Conservation (phyloP, 768 basidiomycete species). For the Boletus reticuloceps region DNA sequence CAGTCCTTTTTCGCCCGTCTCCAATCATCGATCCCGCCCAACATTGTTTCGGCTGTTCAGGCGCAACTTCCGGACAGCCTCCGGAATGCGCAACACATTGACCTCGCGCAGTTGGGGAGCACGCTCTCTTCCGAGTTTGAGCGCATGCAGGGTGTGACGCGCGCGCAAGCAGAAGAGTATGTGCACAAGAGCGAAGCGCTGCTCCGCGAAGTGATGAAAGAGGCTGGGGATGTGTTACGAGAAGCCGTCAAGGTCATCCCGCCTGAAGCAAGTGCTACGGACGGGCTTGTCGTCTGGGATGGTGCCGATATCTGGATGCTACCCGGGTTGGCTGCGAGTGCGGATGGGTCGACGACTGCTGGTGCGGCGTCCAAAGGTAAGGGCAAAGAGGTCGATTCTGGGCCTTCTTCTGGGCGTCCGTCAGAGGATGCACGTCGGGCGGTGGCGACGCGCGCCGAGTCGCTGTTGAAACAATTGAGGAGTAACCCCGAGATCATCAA, state of each 20-base stretch:
- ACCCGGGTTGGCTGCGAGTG: slow-evolving; percentile 34
- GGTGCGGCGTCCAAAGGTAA: slow-evolving; percentile 31
- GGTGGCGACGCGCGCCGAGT: slow-evolving; percentile 74
- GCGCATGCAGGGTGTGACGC: slow-evolving; percentile 71
- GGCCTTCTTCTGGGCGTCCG: slow-evolving; percentile 25
- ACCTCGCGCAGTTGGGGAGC: slow-evolving; percentile 64
- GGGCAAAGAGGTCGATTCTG: slow-evolving; percentile 33
- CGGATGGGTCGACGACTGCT: slow-evolving; percentile 14
- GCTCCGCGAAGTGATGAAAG: slow-evolving; percentile 68
- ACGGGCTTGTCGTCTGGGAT: slow-evolving; percentile 63
- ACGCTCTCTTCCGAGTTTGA: slow-evolving; percentile 65
- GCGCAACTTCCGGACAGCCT: slow-evolving; percentile 65
- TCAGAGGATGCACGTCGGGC: slow-evolving; percentile 46
- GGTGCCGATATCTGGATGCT: slow-evolving; percentile 86
- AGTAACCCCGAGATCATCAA: slow-evolving; percentile 73
- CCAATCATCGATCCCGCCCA: slow-evolving; percentile 73
- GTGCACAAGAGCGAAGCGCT: slow-evolving; percentile 69
- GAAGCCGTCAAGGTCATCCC: slow-evolving; percentile 94
- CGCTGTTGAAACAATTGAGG: slow-evolving; percentile 67
- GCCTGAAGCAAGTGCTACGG: slow-evolving; percentile 50
- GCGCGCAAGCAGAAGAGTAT: slow-evolving; percentile 82
- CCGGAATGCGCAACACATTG: slow-evolving; percentile 60
- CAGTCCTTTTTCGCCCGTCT: slow-evolving; percentile 64
- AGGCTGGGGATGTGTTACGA: slow-evolving; percentile 75
- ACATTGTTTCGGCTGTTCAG: slow-evolving; percentile 66